Evolutionary conservation across 208 protist genomes (phyloP).

Genomic region (Trypanosoma melophagium): DNA sequence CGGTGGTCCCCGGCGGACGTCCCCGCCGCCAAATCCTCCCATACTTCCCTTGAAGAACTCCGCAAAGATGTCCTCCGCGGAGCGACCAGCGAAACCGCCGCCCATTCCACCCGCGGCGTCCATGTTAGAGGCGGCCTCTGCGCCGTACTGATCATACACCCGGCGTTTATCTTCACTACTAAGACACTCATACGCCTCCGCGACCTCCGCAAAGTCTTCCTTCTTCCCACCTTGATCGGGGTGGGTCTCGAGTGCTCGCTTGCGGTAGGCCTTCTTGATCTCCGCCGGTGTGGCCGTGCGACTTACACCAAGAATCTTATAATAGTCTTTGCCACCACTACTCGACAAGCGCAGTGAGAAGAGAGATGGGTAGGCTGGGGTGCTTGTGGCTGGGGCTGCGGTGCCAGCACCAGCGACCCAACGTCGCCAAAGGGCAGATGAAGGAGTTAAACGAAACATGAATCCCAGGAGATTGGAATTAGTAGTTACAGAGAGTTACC

Average conservation of each 20-base stretch:
- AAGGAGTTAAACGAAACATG: conserved; percentile 20
- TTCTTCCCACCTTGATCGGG: conserved; percentile 92
- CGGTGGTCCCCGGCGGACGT: conserved; percentile 35
- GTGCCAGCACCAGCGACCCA: background rate
- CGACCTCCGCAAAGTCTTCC: conserved; percentile 90
- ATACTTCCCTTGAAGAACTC: conserved; percentile 87
- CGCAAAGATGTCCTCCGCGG: conserved; percentile 90
- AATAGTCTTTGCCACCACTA: conserved; percentile 81
- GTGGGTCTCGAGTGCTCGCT: conserved; percentile 88
- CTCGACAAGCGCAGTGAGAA: conserved; percentile 38
- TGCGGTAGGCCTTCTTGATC: conserved; percentile 92
- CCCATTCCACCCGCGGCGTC: conserved; percentile 59
- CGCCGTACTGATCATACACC: conserved; percentile 97
- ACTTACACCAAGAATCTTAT: conserved; percentile 84
- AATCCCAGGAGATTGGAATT: no score
- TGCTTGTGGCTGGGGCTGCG: conserved; percentile 9
- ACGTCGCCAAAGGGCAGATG: conserved; percentile 9
- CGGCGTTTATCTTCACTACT: conserved; percentile 93
- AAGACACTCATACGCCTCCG: conserved; percentile 97
- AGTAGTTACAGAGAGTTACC: no score
- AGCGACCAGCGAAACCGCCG: conserved; percentile 62
- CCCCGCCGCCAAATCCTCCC: conserved; percentile 73
- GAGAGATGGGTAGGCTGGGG: conserved; percentile 9
- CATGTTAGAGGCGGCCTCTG: conserved; percentile 79
- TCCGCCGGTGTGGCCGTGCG: conserved; percentile 56